These are phyloP conservation scores for Trypanosoma lewisi DNA, from an alignment of 208 protist genomes.

Conservation along the genomic window DNA sequence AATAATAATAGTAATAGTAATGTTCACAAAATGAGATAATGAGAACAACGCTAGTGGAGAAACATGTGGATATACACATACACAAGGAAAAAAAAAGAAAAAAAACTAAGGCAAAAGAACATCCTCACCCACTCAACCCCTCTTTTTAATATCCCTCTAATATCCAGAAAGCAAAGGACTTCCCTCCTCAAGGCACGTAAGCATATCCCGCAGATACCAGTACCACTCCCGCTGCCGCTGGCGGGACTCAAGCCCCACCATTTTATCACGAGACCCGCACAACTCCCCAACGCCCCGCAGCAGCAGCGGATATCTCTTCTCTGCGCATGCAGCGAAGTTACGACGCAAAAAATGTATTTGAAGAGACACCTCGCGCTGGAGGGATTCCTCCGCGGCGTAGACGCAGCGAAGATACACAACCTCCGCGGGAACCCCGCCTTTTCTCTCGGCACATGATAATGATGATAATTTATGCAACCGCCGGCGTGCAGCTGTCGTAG, in stretches of 20 bases:
- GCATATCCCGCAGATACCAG: conserved; percentile 14
- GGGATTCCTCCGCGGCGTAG: background rate
- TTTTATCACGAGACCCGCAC: conserved; percentile 4
- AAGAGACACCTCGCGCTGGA: conserved; percentile 10
- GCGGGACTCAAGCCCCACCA: conserved; percentile 9
- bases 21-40: too few relatives aligned
- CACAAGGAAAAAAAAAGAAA: too few relatives aligned
- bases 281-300: conserved; percentile 12
- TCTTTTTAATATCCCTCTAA: background rate
- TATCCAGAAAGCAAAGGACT: conserved; percentile 6
- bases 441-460: too few relatives aligned
- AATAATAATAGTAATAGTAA: background rate
- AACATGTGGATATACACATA: too few relatives aligned
- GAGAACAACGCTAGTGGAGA: too few relatives aligned
- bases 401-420: conserved; percentile 2
- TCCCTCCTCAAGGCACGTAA: conserved; percentile 19
- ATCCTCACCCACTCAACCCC: too few relatives aligned
- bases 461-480: too few relatives aligned
- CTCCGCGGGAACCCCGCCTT: background rate
- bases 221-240: conserved; percentile 22
- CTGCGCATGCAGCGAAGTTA: conserved; percentile 8
- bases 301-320: conserved; percentile 15
- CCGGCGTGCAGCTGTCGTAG: too few relatives aligned
- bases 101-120: too few relatives aligned
- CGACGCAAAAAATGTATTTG: conserved; percentile 18